phyloP scores from a whole-genome alignment of 208 protist species.

The Trypanosoma mega region DNA sequence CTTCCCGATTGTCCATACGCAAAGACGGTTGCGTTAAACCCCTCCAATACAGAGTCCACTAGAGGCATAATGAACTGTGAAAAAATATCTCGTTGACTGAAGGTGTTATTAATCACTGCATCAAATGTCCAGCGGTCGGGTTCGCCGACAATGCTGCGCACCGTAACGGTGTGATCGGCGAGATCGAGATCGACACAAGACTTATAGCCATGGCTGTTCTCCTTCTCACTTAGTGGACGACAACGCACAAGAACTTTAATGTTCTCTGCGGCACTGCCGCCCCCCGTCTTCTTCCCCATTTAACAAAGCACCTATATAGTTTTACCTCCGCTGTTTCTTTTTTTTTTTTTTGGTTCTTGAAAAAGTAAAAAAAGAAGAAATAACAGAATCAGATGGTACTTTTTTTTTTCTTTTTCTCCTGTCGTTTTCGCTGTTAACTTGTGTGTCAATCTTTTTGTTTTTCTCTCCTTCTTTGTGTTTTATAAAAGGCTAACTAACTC shows the following conservation, averaged over 20 bases:
- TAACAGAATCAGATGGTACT: too few species aligned
- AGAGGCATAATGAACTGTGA: constrained; percentile 84
- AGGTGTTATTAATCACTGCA: constrained; percentile 89
- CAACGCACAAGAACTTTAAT: constrained; percentile 89
- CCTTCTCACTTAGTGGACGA: constrained; percentile 83
- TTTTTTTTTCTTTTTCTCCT: not conserved
- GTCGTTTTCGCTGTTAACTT: not conserved
- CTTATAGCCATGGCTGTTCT: constrained; percentile 71
- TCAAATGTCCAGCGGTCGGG: constrained; percentile 88
- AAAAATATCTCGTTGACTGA: constrained; percentile 87
- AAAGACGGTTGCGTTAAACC: constrained; percentile 94
- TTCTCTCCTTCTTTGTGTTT: not conserved
- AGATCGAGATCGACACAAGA: constrained; percentile 77
- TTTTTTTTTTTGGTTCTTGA: too few species aligned
- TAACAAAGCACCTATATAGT: too few species aligned
- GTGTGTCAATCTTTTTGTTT: not conserved
- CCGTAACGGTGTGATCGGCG: constrained; percentile 63
- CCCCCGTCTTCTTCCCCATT: constrained; percentile 69
- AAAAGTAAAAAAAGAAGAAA: too few species aligned
- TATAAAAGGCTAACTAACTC: not conserved
- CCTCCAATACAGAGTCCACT: constrained; percentile 83
- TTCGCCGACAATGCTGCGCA: constrained; percentile 55
- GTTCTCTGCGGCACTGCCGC: constrained; percentile 69
- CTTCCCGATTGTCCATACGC: constrained; percentile 94
- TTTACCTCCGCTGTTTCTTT: too few species aligned